phyloP scores from a whole-genome alignment of 306 rosid species.

The Malus domestica region ASM211411v1 NC_041799.1:13253001-13253500 shows the following conservation, averaged over 20 bases:
- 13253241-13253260: slow-evolving; percentile 87
- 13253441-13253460: neutral
- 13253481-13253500: neutral
- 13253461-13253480: neutral
- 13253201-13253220: slow-evolving; percentile 54
- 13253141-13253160: slow-evolving; percentile 25
- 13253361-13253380: neutral
- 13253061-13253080: neutral
- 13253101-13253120: slow-evolving; percentile 2
- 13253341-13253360: neutral
- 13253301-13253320: neutral
- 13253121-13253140: slow-evolving; percentile 19
- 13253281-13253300: neutral
- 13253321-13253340: neutral
- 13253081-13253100: neutral
- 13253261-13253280: neutral
- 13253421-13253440: slow-evolving; percentile 8
- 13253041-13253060: neutral
- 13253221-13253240: slow-evolving; percentile 80
- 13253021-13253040: neutral
- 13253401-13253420: slow-evolving; percentile 5
- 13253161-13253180: slow-evolving; percentile 44
- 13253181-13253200: slow-evolving; percentile 48
- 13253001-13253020: neutral
- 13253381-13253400: slow-evolving; percentile 13